Conservation (phyloP, 805 yeast genomes). For the Wickerhamiella musiphila region DNA sequence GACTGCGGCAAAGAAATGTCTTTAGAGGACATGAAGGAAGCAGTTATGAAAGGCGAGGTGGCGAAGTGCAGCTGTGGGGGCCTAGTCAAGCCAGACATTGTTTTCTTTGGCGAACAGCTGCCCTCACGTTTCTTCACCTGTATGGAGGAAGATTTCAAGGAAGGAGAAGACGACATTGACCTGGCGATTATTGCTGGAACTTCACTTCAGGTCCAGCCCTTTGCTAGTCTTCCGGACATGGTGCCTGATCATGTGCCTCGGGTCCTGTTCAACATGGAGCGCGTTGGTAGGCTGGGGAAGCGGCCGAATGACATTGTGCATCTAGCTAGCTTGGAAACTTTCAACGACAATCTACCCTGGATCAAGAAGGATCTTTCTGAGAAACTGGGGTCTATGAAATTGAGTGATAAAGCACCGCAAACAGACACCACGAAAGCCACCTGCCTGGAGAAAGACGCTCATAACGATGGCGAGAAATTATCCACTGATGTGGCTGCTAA, state of each 20-base stretch:
- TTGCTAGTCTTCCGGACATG: conserved; percentile 67
- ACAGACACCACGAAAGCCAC: background rate
- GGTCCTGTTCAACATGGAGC: conserved; percentile 54
- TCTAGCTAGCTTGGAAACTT: conserved; percentile 46
- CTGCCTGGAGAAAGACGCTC: background rate
- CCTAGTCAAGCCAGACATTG: conserved; percentile 80
- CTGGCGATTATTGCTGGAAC: conserved; percentile 85
- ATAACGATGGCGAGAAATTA: background rate
- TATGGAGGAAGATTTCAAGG: conserved; percentile 40
- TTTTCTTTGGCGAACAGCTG: conserved; percentile 80
- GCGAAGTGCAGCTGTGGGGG: conserved; percentile 56
- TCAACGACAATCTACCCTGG: background rate
- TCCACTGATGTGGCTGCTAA: too few species aligned
- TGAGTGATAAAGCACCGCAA: background rate
- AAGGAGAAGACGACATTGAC: conserved; percentile 25
- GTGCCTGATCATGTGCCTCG: conserved; percentile 33
- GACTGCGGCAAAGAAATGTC: conserved; percentile 46
- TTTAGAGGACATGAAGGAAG: conserved; percentile 11
- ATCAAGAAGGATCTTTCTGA: background rate
- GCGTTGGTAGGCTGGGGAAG: conserved; percentile 49
- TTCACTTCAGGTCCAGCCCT: conserved; percentile 76
- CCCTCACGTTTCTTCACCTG: conserved; percentile 51
- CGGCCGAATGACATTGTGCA: conserved; percentile 45
- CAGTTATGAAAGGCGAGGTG: conserved; percentile 10
- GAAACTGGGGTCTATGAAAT: background rate